Evolutionary conservation across 257 asterid genomes (phyloP).

Genomic region (Henckelia pumila): DNA sequence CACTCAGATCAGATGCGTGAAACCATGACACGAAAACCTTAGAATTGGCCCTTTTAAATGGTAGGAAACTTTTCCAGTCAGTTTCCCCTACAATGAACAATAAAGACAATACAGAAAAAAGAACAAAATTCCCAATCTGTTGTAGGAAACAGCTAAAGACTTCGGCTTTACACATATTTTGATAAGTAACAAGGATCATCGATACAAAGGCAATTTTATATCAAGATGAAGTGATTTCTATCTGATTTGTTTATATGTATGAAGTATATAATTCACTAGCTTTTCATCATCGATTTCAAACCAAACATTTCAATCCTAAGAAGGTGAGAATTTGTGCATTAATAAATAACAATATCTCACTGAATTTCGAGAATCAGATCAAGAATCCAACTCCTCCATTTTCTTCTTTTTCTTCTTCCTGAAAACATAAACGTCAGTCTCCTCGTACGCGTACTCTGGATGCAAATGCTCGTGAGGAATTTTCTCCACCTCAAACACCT

Average conservation of each 20-base stretch:
- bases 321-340: slow-evolving; percentile 5
- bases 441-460: slow-evolving; percentile 83
- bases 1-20: background rate
- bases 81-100: background rate
- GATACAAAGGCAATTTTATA: background rate
- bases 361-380: slow-evolving; percentile 9
- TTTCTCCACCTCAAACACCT: slow-evolving; percentile 62
- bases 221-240: background rate
- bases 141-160: background rate
- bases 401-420: slow-evolving; percentile 54
- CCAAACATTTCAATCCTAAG: background rate
- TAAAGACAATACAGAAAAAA: background rate
- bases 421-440: slow-evolving; percentile 69
- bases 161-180: background rate
- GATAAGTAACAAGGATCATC: background rate
- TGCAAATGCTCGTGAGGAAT: slow-evolving; percentile 87
- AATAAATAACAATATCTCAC: slow-evolving; percentile 18
- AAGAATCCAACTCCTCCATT: slow-evolving; percentile 11
- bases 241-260: background rate
- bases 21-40: background rate
- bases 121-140: no score
- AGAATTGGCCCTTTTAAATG: background rate
- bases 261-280: background rate
- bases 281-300: background rate
- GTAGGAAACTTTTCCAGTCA: background rate